Percentiles rank a stretch among this genome's conserved stretches.
These are phyloP conservation scores for Combretum micranthum DNA, from an alignment of 345 rosid species.

Conservation along the genomic window DNA sequence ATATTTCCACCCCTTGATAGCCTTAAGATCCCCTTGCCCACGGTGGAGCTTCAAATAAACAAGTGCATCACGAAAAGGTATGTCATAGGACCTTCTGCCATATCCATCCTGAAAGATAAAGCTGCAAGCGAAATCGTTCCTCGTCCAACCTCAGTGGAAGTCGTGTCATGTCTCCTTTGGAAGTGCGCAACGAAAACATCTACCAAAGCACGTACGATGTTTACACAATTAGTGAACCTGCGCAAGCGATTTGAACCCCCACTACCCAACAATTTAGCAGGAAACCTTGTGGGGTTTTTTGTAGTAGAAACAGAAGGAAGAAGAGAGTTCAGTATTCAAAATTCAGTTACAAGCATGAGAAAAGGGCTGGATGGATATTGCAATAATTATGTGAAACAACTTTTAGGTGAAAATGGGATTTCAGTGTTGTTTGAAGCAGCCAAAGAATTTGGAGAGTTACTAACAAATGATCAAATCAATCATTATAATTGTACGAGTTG, in stretches of 20 bases:
- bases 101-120: neutral
- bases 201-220: neutral
- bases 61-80: neutral
- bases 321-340: slow-evolving; percentile 7
- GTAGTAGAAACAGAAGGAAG: slow-evolving; percentile 1
- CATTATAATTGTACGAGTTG: slow-evolving; percentile 17
- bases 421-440: slow-evolving; percentile 3
- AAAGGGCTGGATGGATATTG: slow-evolving; percentile 7
- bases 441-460: neutral
- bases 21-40: neutral
- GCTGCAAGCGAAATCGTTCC: neutral
- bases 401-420: neutral
- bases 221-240: slow-evolving; percentile 26
- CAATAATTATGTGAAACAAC: slow-evolving; percentile 3
- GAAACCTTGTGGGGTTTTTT: slow-evolving; percentile 13
- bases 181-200: slow-evolving; percentile 8
- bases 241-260: slow-evolving; percentile 18
- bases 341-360: slow-evolving; percentile 18
- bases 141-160: slow-evolving; percentile 7
- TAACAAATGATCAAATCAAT: slow-evolving; percentile 5
- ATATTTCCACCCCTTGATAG: slow-evolving; percentile 13
- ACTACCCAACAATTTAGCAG: slow-evolving; percentile 11
- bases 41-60: neutral
- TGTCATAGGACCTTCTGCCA: neutral
- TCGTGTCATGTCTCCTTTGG: slow-evolving; percentile 9